Base-by-base conservation (phyloP, 2,329 filamentous ascomycete species). In the Penicillium glabrum region DNA sequence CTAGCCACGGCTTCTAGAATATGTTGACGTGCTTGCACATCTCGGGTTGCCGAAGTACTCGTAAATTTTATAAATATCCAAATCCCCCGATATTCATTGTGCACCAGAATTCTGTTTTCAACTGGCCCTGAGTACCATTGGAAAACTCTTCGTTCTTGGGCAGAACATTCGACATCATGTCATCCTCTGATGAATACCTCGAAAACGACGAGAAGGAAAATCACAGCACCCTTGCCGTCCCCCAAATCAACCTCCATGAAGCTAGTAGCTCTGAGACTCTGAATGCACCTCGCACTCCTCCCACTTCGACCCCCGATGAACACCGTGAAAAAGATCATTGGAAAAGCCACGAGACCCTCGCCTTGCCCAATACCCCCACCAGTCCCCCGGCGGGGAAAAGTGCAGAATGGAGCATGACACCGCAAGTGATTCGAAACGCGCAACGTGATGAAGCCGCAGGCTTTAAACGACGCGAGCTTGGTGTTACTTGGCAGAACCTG, bases 401-500 rank as follows among this genome's bases (percentile, higher is more conserved):
- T 14, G 10, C 26, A n/a, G 9, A 27, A 27, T 47, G 45, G 45
- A 29, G 16, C 9, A 29, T 47, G 45, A n/a, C 45, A 13, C n/a
- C 14, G 7, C 26, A 47, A 33, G 45, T 47, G 3, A n/a, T 21
- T 14, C 16, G 11, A 11, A 47, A 35, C 9, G 71, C 75, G 5
- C 72, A 78, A 26, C 75, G 78, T 14, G 77, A 82, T n/a, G 65
- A 75, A 19, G 73, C 75, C 3, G 80, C 81, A 4, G 78, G 79
- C 2, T 74, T 80, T 56, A 81, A 79, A 29, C 69, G 74, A 10
- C 77, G 81, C 35, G 75, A 81, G 63, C 78, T 89, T 3, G 88
- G 87, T 26, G 79, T 90, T 0, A 84, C 87, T 1, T 90, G 86
- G 84, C 78, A 83, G 61, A 78, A 85, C 54, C 76, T 90, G 45